Evolutionary conservation across 2,329 filamentous ascomycete genomes (phyloP).

Genomic region (Verticillium alfalfae): DNA sequence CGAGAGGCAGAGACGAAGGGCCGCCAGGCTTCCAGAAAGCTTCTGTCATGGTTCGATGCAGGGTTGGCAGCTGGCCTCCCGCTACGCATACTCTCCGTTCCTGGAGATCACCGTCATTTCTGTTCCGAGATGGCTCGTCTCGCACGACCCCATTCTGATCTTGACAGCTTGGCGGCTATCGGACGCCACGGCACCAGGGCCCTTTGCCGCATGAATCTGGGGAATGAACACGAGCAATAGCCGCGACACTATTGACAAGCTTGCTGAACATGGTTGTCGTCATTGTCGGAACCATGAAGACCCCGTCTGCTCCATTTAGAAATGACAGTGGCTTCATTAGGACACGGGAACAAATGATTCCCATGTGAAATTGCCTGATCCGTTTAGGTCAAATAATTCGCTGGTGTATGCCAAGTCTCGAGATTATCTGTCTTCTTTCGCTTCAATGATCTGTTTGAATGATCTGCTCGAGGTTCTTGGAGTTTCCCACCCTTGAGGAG

Average conservation of each 20-base stretch:
- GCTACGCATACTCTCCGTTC: background rate
- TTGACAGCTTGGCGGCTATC: background rate
- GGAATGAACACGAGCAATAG: constrained; percentile 1
- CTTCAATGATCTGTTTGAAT: background rate
- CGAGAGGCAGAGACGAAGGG: background rate
- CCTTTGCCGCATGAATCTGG: background rate
- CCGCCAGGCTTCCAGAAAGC: constrained; percentile 3
- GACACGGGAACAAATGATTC: background rate
- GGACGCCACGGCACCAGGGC: background rate
- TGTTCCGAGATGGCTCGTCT: background rate
- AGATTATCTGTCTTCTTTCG: background rate
- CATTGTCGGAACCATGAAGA: background rate
- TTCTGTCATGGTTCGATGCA: constrained; percentile 3
- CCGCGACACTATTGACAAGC: background rate
- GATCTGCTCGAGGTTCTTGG: background rate
- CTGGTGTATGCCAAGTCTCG: background rate
- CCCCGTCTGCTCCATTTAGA: background rate
- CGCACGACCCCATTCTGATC: background rate
- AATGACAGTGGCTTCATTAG: background rate
- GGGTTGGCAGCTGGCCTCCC: constrained; percentile 1
- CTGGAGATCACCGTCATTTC: constrained; percentile 1
- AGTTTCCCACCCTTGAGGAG: background rate
- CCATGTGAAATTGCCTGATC: too few relatives aligned
- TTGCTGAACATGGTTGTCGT: background rate
- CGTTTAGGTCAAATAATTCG: background rate